These are phyloP conservation scores for Psophocarpus tetragonolobus DNA, from an alignment of 306 rosid genomes.

Conservation along the genomic window DNA sequence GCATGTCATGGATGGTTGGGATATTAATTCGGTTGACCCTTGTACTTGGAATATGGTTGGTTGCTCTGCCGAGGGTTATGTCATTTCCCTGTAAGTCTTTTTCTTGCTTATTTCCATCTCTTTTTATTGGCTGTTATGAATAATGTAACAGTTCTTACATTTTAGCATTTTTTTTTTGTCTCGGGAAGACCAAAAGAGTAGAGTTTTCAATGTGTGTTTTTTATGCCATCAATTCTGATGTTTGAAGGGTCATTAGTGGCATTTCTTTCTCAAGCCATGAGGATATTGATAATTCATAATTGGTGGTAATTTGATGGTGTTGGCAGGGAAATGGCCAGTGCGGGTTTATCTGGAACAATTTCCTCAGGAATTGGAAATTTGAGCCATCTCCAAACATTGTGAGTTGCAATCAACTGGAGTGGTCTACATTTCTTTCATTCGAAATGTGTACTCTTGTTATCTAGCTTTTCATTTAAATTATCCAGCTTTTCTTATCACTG, in stretches of 20 bases:
- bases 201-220: not conserved
- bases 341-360: conserved; percentile 73
- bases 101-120: not conserved
- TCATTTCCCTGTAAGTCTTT: conserved; percentile 73
- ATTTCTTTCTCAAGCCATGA: conserved; percentile 10
- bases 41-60: conserved; percentile 94
- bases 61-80: conserved; percentile 82
- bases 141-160: not conserved
- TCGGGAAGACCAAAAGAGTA: not conserved
- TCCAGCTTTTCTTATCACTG: conserved; percentile 5
- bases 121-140: not conserved
- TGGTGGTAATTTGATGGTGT: conserved; percentile 9
- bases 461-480: not conserved
- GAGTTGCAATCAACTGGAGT: conserved; percentile 40
- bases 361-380: conserved; percentile 81
- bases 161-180: conserved; percentile 10
- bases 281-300: not conserved
- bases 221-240: not conserved
- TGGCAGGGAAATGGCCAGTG: conserved; percentile 82
- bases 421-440: not conserved
- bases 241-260: not conserved
- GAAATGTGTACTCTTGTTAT: not conserved
- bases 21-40: conserved; percentile 94
- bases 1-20: conserved; percentile 80
- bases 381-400: conserved; percentile 81